phyloP scores from a whole-genome alignment of 768 basidiomycete genomes.

The Trametes cingulata region DNA sequence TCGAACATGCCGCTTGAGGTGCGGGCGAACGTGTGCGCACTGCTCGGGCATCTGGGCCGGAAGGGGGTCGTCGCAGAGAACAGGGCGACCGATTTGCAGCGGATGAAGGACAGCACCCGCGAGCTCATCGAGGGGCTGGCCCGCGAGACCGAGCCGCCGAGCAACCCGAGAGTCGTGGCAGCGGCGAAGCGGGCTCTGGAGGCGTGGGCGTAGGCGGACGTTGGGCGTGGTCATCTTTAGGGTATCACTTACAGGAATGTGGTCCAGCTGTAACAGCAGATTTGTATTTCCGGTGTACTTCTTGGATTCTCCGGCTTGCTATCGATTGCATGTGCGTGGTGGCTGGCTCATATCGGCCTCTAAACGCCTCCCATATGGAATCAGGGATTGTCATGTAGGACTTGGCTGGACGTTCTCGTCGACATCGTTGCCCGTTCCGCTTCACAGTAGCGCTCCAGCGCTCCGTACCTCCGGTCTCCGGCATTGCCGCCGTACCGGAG shows the following conservation, averaged over 20 bases:
- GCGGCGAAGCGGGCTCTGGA: constrained; percentile 47
- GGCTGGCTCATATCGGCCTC: neutral
- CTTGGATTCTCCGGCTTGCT: neutral
- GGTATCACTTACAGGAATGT: neutral
- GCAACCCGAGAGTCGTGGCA: constrained; percentile 37
- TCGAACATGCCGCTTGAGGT: constrained; percentile 71
- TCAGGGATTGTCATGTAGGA: neutral
- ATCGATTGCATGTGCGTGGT: neutral
- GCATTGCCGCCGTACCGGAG: no score
- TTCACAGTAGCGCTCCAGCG: no score
- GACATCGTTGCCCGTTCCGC: no score
- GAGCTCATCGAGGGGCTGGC: constrained; percentile 53
- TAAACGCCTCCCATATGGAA: neutral
- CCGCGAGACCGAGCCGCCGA: constrained; percentile 26
- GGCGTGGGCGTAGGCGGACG: constrained; percentile 32
- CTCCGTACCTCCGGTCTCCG: no score
- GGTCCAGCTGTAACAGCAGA: neutral
- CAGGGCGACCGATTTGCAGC: constrained; percentile 36
- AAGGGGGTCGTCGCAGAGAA: constrained; percentile 49
- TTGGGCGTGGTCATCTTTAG: neutral
- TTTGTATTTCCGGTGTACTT: constrained; percentile 4
- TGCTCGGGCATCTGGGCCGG: constrained; percentile 64
- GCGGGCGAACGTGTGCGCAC: constrained; percentile 71
- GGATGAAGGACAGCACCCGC: constrained; percentile 51
- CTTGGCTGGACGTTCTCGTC: no score